phyloP scores from a whole-genome alignment of 345 rosid species.

The Rhodamnia argentea region DNA sequence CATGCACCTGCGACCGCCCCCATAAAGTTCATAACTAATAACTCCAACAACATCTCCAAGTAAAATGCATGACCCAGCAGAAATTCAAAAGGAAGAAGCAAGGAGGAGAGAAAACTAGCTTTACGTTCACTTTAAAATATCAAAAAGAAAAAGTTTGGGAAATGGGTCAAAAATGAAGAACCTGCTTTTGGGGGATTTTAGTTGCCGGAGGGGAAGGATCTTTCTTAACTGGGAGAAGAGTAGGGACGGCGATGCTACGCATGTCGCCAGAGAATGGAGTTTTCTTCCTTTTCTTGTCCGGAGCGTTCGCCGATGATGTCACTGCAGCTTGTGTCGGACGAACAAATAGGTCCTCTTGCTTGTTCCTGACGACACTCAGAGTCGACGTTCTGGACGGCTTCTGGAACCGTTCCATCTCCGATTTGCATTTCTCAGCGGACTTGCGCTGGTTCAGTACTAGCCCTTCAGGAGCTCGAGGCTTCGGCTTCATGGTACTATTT shows the following conservation, averaged over 20 bases:
- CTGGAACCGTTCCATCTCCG: conserved; percentile 20
- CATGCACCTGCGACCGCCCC: conserved; percentile 13
- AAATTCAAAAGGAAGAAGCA: neutral
- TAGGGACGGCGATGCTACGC: conserved; percentile 23
- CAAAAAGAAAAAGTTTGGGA: neutral
- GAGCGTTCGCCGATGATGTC: conserved; percentile 12
- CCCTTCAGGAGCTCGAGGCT: conserved; percentile 2
- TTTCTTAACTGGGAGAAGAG: conserved; percentile 63
- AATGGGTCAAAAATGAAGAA: neutral
- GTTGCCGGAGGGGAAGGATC: conserved; percentile 52
- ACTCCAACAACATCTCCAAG: neutral
- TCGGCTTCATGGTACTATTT: conserved; percentile 10
- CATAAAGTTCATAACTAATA: conserved; percentile 1
- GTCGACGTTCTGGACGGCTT: conserved; percentile 37
- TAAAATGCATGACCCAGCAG: neutral
- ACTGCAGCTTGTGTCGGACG: conserved; percentile 15
- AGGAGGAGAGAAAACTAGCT: neutral
- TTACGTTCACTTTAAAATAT: neutral
- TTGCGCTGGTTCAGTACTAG: conserved; percentile 1
- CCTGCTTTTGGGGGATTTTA: conserved; percentile 50
- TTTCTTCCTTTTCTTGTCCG: conserved; percentile 57
- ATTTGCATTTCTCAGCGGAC: conserved; percentile 19
- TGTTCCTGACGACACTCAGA: conserved; percentile 23
- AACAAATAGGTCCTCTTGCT: conserved; percentile 60
- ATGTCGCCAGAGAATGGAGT: conserved; percentile 38